Evolutionary conservation across 352 stramenopile genomes (phyloP).

Genomic region (Phytopythium oedochilum): DNA sequence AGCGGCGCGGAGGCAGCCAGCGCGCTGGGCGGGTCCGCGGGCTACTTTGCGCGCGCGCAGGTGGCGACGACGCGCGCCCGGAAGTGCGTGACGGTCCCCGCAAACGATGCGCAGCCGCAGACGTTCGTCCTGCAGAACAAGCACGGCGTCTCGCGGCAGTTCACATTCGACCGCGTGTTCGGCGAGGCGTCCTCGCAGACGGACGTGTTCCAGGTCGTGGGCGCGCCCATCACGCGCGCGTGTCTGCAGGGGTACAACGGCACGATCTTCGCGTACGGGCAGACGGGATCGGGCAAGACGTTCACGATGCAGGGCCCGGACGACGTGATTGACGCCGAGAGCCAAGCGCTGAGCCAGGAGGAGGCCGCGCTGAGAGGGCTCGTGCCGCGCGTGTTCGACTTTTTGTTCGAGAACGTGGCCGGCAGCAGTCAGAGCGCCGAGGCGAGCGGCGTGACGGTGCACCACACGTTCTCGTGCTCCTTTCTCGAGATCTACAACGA

Average conservation of each 20-base stretch:
- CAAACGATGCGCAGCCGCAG: constrained; percentile 38
- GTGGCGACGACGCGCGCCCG: constrained; percentile 25
- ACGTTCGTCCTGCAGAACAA: constrained; percentile 59
- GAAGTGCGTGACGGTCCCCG: constrained; percentile 59
- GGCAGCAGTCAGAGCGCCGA: constrained; percentile 2
- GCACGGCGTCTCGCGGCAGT: constrained; percentile 43
- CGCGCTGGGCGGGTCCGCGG: constrained; percentile 8
- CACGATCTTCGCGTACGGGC: constrained; percentile 85
- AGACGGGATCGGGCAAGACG: constrained; percentile 82
- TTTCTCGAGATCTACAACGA: constrained; percentile 97
- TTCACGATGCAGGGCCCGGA: constrained; percentile 85
- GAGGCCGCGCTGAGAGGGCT: constrained; percentile 53
- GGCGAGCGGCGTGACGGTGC: constrained; percentile 19
- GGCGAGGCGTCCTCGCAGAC: constrained; percentile 86
- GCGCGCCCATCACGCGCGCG: constrained; percentile 73
- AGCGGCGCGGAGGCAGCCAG: constrained; percentile 17
- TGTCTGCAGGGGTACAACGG: constrained; percentile 84
- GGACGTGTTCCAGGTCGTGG: constrained; percentile 88
- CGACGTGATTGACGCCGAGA: constrained; percentile 52
- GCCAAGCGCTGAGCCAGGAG: constrained; percentile 12
- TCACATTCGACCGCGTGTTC: constrained; percentile 92
- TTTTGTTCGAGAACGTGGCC: constrained; percentile 62
- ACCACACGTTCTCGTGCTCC: constrained; percentile 75
- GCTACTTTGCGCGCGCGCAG: constrained; percentile 13
- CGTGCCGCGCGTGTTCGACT: constrained; percentile 81